A percentile compares a stretch with the other conserved stretches of the same genome.
Conservation (phyloP, 768 basidiomycete species). For the Chalciporus pseudorubinellus region DNA sequence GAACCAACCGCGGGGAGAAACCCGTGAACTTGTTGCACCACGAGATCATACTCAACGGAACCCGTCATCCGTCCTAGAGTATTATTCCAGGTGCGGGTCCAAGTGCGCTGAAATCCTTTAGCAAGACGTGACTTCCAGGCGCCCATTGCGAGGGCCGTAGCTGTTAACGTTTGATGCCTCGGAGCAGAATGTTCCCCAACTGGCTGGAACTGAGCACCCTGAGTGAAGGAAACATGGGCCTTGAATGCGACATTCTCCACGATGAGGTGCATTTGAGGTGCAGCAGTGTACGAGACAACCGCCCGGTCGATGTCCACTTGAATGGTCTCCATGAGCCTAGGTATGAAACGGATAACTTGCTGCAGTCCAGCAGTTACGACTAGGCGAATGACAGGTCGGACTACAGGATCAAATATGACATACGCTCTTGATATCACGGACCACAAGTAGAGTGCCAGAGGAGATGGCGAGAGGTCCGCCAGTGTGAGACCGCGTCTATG, state of each 20-base stretch:
- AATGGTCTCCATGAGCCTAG: conserved; percentile 63
- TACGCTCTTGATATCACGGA: conserved; percentile 36
- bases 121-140: conserved; percentile 64
- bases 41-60: conserved; percentile 49
- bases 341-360: conserved; percentile 60
- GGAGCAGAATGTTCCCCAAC: conserved; percentile 13
- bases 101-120: conserved; percentile 59
- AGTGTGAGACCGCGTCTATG: conserved; percentile 44
- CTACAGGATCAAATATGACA: conserved; percentile 50
- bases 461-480: conserved; percentile 37
- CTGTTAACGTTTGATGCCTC: conserved; percentile 20
- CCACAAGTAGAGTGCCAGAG: conserved; percentile 35
- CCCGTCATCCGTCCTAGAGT: conserved; percentile 67
- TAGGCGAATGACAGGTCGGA: conserved; percentile 61
- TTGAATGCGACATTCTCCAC: conserved; percentile 51
- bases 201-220: conserved; percentile 38
- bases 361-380: conserved; percentile 54
- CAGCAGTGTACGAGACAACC: conserved; percentile 47
- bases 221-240: conserved; percentile 53
- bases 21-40: conserved; percentile 46
- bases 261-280: conserved; percentile 52
- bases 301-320: conserved; percentile 65
- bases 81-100: conserved; percentile 68
- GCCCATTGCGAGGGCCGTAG: conserved; percentile 46
- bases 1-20: conserved; percentile 30